Percentiles rank a stretch among this genome's conserved stretches.
phyloP scores from a whole-genome alignment of 306 rosid species.

The Boehmeria nivea region DNA sequence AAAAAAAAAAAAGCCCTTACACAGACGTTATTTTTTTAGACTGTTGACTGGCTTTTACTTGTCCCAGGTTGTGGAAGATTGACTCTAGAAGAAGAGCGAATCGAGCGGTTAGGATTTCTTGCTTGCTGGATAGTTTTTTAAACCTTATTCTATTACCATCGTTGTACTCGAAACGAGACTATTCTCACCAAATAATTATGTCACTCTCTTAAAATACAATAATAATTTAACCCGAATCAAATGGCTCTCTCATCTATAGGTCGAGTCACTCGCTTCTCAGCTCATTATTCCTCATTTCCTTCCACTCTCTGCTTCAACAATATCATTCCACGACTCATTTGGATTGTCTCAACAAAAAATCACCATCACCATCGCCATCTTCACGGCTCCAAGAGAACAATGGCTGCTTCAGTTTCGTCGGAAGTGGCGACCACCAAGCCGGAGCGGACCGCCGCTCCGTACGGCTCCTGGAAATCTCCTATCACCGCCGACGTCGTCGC shows the following conservation, averaged over 20 bases:
- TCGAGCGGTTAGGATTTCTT: no score
- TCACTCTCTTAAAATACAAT: no score
- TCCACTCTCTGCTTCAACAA: background rate
- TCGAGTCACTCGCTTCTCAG: constrained; percentile 16
- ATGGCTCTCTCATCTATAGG: constrained; percentile 12
- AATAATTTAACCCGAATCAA: no score
- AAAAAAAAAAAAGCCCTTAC: no score
- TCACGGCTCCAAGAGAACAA: constrained; percentile 6
- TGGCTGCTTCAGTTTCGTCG: constrained; percentile 40
- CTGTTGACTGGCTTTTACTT: no score
- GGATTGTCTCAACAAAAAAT: background rate
- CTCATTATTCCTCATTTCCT: background rate
- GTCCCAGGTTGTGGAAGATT: no score
- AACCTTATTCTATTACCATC: no score
- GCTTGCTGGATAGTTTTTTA: no score
- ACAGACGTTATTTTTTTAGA: no score
- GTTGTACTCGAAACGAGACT: no score
- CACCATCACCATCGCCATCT: constrained; percentile 8
- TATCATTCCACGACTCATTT: constrained; percentile 8
- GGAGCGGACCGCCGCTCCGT: constrained; percentile 57
- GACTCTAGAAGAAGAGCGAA: no score
- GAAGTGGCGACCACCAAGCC: constrained; percentile 20
- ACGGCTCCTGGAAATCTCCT: constrained; percentile 92
- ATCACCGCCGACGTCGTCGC: constrained; percentile 82
- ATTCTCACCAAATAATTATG: no score